Percentiles rank a stretch among this genome's conserved stretches.
Conservation (phyloP, 306 rosid species). For the Casuarina equisetifolia region DNA sequence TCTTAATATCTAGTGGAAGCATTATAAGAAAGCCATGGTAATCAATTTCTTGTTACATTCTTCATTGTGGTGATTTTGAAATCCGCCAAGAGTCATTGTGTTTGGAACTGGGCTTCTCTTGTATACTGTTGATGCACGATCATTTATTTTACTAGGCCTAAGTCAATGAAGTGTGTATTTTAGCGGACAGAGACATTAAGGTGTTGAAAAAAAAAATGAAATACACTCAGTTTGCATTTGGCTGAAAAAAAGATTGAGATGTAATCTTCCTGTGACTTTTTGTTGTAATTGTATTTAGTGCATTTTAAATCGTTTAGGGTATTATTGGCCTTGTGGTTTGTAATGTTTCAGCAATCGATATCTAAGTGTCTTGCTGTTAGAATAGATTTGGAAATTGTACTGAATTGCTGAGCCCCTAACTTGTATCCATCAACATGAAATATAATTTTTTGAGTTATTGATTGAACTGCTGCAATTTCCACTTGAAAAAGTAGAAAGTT, state of each 20-base stretch:
- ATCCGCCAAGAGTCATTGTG: not conserved
- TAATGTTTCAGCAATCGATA: not conserved
- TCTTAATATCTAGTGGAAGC: not conserved
- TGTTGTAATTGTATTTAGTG: not conserved
- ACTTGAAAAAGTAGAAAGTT: not conserved
- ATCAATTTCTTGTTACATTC: not conserved
- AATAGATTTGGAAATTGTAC: not conserved
- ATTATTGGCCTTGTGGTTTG: not conserved
- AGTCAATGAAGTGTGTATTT: not conserved
- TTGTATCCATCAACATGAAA: not conserved
- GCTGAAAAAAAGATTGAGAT: not conserved
- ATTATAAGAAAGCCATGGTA: not conserved
- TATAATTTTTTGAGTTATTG: not conserved
- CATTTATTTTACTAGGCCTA: not conserved
- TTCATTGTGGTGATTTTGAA: not conserved
- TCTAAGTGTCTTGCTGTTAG: not conserved
- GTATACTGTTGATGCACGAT: not conserved
- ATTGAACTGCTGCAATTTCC: not conserved
- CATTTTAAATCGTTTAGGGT: not conserved
- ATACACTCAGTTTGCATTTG: not conserved
- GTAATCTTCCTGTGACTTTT: not conserved
- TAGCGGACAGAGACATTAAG: not conserved
- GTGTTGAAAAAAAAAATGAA: not conserved
- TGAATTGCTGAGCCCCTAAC: not conserved
- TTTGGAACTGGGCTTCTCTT: conserved; percentile 11